Conservation (phyloP, 495 filamentous ascomycete species). For the Usnea hakonensis region DNA sequence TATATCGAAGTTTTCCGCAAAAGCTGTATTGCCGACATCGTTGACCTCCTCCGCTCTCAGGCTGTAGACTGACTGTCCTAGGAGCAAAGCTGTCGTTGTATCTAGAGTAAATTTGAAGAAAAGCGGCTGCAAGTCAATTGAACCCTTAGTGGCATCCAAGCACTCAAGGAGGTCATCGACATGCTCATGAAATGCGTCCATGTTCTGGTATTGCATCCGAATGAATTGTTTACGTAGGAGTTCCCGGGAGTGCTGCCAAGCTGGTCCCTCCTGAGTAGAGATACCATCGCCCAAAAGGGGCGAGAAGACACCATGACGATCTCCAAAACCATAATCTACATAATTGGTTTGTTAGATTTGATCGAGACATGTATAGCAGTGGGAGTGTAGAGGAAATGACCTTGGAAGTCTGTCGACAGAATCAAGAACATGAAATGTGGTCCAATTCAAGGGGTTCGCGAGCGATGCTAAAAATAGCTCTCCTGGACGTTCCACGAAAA, state of each 20-base stretch:
- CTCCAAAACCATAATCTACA: constrained; percentile 30
- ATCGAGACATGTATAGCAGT: not conserved
- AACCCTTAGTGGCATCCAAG: constrained; percentile 27
- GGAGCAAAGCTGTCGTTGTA: constrained; percentile 24
- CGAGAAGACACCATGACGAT: constrained; percentile 27
- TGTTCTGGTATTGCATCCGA: constrained; percentile 30
- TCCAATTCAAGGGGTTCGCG: too few species aligned
- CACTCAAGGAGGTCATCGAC: constrained; percentile 36
- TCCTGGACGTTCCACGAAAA: not conserved
- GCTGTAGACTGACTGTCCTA: constrained; percentile 34
- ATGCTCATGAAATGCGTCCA: constrained; percentile 40
- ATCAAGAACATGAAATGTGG: constrained; percentile 25
- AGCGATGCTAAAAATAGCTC: not conserved
- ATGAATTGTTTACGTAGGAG: constrained; percentile 42
- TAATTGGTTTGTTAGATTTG: too few species aligned
- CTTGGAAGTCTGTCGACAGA: constrained; percentile 31
- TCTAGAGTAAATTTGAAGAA: constrained; percentile 40
- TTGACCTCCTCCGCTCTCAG: constrained; percentile 24
- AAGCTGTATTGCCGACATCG: constrained; percentile 22
- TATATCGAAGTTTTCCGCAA: constrained; percentile 34
- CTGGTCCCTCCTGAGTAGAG: constrained; percentile 37
- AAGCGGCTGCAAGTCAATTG: constrained; percentile 40
- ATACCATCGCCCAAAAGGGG: constrained; percentile 31
- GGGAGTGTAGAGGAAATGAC: not conserved
- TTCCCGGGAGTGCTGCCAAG: constrained; percentile 46